phyloP scores from a whole-genome alignment of 208 protist genomes.

The Tritrichomonas musculus region DNA sequence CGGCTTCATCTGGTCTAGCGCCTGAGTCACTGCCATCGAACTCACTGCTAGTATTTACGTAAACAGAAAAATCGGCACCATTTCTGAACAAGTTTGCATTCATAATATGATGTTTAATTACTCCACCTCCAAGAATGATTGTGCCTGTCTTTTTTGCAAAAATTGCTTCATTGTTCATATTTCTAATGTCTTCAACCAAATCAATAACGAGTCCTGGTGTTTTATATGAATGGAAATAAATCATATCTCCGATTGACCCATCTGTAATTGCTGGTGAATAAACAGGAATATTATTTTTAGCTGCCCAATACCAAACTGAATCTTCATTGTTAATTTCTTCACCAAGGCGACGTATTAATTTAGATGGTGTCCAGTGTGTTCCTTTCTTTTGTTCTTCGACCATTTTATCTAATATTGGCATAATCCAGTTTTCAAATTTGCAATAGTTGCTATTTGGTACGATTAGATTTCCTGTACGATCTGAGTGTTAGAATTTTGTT shows the following conservation, averaged over 20 bases:
- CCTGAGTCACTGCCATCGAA: conserved; percentile 96
- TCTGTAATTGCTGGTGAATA: conserved; percentile 97
- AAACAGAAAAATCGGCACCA: conserved; percentile 88
- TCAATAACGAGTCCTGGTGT: conserved; percentile 83
- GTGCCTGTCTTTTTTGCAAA: conserved; percentile 82
- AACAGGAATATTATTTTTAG: conserved; percentile 93
- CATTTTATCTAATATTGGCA: conserved; percentile 78
- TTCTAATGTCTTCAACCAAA: conserved; percentile 81
- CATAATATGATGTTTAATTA: conserved; percentile 59
- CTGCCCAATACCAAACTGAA: conserved; percentile 94
- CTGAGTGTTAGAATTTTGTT: conserved; percentile 64
- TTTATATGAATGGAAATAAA: conserved; percentile 96
- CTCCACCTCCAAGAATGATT: conserved; percentile 76
- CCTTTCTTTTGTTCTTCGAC: conserved; percentile 71
- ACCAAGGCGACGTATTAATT: conserved; percentile 87
- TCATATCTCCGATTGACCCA: conserved; percentile 98
- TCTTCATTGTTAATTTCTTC: conserved; percentile 78
- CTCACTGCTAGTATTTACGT: conserved; percentile 57
- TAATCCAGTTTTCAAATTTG: conserved; percentile 98
- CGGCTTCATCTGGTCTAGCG: conserved; percentile 94
- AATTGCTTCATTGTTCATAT: conserved; percentile 85
- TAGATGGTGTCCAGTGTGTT: conserved; percentile 78
- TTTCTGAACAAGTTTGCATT: conserved; percentile 72
- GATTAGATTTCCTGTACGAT: conserved; percentile 98
- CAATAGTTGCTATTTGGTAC: conserved; percentile 99